Evolutionary conservation across 257 asterid species (phyloP).

Genomic region (Lantana camara): DNA sequence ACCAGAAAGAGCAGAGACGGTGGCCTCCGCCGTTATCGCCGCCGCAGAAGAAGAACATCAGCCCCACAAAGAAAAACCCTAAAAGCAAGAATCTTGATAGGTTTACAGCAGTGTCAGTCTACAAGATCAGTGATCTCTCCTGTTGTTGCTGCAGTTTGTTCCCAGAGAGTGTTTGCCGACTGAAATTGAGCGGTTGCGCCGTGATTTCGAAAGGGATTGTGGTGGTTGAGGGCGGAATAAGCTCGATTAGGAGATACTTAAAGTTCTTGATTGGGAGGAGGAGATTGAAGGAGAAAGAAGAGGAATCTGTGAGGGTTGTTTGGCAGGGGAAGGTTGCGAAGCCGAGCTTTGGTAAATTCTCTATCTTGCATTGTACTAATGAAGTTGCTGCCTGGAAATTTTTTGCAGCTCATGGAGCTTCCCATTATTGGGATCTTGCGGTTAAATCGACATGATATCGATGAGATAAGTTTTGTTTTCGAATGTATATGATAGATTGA

Average conservation of each 20-base stretch:
- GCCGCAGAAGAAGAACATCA: too few species aligned
- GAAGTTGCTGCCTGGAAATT: conserved; percentile 23
- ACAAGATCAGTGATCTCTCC: background rate
- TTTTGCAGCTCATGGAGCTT: conserved; percentile 34
- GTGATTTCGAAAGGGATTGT: conserved; percentile 29
- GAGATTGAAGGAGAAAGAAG: background rate
- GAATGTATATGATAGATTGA: background rate
- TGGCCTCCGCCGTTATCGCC: background rate
- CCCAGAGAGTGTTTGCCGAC: background rate
- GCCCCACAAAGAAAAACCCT: too few species aligned
- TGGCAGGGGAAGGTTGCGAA: conserved; percentile 21
- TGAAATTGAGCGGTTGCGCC: conserved; percentile 29
- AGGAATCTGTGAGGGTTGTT: background rate
- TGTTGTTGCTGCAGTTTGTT: background rate
- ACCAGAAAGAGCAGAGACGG: background rate
- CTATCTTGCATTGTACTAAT: conserved; percentile 22
- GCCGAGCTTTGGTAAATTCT: conserved; percentile 29
- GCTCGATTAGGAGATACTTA: background rate
- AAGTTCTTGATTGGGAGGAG: background rate
- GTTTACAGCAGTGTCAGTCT: background rate
- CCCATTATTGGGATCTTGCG: conserved; percentile 32
- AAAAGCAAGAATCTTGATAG: background rate
- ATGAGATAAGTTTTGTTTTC: background rate
- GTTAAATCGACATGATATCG: background rate
- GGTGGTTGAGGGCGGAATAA: conserved; percentile 25